Evolutionary conservation across 2,329 filamentous ascomycete species (phyloP), one percentile per base, ranked within the genome.

Genomic region (Ceratocystiopsis minuta): DNA sequence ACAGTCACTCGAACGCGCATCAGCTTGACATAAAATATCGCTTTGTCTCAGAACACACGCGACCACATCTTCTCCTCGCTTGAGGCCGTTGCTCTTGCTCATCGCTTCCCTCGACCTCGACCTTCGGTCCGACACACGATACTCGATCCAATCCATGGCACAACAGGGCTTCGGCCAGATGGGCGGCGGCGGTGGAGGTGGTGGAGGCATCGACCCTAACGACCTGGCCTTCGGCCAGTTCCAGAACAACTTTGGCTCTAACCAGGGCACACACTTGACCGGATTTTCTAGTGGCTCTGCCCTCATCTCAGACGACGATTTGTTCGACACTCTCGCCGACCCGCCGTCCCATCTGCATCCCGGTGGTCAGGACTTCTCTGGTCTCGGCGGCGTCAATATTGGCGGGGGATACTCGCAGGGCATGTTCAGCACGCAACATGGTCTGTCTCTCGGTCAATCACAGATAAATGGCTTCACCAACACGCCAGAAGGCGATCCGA

Each of bases 401-500:
- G 64, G 41, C 32, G 64, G 45, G 14, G 45, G 65, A 46, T 77
- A 70, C 50, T 55, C 62, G 31, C 68, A 73, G 43, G 63, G 63
- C 39, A 62, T 70, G 16, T 77, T 72, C 51, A 52, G 52, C 4
- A 55, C 61, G 4, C 68, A 80, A 44, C 76, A 79, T 45, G 67
- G 65, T 32, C 58, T 80, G 34, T 70, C 75, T 45, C 71, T 79
- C 52, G 77, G 82, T 49, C 73, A 77, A 46, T 64, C 70, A 38
- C 77, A 80, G 44, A 76, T 85, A 54, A 80, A 81, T 54, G 75
- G 84, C 47, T 96, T 81, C 60, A 94, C 88, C 16, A 84, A 83
- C 57, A 94, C 87, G 2, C 87, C 88, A 4, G 88, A 96, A 46
- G 85, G 85, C 41, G 80, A 85, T 41, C 86, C 88, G 6, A 88